Evolutionary conservation across 2,329 filamentous ascomycete genomes (phyloP).

Genomic region (Alternaria hordeiaustralica): DNA sequence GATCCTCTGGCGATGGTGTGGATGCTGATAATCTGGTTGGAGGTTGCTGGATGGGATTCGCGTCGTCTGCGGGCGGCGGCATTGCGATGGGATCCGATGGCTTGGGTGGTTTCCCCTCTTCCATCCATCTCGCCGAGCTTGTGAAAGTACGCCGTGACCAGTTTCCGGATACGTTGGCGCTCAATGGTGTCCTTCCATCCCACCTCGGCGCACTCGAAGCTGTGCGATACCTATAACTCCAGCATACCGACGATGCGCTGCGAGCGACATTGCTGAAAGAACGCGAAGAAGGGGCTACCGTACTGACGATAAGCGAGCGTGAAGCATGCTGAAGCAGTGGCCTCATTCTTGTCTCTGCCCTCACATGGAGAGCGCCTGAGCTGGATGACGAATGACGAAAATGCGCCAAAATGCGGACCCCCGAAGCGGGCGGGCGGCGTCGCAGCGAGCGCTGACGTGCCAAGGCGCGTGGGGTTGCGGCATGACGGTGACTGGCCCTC

Average conservation of each 20-base stretch:
- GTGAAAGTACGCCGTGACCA: constrained; percentile 25
- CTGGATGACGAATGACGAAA: constrained; percentile 21
- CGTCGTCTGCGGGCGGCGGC: constrained; percentile 25
- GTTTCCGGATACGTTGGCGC: not conserved
- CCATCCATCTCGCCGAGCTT: constrained; percentile 26
- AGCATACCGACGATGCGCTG: constrained; percentile 30
- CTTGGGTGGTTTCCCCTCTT: constrained; percentile 26
- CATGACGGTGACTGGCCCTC: constrained; percentile 23
- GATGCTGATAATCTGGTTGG: constrained; percentile 11
- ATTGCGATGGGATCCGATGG: constrained; percentile 25
- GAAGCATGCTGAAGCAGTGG: constrained; percentile 51
- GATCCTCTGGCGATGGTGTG: constrained; percentile 20
- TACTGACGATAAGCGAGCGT: constrained; percentile 35
- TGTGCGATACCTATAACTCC: constrained; percentile 39
- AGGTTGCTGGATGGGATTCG: constrained; percentile 11
- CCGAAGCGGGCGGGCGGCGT: constrained; percentile 10
- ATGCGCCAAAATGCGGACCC: constrained; percentile 13
- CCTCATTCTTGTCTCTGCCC: constrained; percentile 43
- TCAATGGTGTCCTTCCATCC: constrained; percentile 9
- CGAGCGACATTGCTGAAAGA: constrained; percentile 15
- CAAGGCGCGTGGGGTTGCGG: constrained; percentile 29
- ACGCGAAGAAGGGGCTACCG: constrained; percentile 18
- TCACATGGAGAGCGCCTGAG: constrained; percentile 32
- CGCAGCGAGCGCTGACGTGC: constrained; percentile 33
- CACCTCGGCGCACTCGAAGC: constrained; percentile 21